phyloP scores from a whole-genome alignment of 2,329 filamentous ascomycete genomes.

The Colletotrichum sp. region DNA sequence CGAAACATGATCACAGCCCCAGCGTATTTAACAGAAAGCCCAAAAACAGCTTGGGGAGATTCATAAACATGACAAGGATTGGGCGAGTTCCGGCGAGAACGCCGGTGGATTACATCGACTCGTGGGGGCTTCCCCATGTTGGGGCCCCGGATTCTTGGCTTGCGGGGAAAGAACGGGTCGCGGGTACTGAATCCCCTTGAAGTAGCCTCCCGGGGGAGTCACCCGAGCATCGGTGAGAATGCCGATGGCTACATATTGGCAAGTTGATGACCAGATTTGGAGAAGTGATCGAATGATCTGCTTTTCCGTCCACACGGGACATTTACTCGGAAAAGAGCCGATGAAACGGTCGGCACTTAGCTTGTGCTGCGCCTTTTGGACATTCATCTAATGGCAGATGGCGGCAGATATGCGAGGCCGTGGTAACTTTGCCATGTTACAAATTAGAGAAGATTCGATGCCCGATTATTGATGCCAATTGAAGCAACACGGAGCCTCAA shows the following conservation, averaged over 20 bases:
- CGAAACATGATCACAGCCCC: background rate
- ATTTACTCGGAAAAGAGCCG: background rate
- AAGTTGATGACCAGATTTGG: background rate
- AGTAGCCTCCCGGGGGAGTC: background rate
- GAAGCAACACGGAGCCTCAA: fast-evolving
- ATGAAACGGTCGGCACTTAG: background rate
- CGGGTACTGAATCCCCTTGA: background rate
- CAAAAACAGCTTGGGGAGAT: background rate
- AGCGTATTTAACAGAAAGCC: background rate
- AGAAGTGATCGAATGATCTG: background rate
- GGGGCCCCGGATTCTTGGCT: constrained; percentile 9
- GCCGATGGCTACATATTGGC: background rate
- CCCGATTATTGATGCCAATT: fast-evolving
- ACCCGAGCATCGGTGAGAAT: background rate
- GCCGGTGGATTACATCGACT: background rate
- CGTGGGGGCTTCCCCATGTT: background rate
- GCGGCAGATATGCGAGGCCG: background rate
- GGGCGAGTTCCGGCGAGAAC: background rate
- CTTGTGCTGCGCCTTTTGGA: background rate
- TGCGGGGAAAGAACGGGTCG: background rate
- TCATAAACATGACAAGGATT: background rate
- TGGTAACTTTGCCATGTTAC: background rate
- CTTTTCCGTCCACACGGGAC: background rate
- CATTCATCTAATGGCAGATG: fast-evolving
- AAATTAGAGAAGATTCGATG: background rate